phyloP scores from a whole-genome alignment of 108 stramenopile genomes.

The Schizochytrium sp. region DNA sequence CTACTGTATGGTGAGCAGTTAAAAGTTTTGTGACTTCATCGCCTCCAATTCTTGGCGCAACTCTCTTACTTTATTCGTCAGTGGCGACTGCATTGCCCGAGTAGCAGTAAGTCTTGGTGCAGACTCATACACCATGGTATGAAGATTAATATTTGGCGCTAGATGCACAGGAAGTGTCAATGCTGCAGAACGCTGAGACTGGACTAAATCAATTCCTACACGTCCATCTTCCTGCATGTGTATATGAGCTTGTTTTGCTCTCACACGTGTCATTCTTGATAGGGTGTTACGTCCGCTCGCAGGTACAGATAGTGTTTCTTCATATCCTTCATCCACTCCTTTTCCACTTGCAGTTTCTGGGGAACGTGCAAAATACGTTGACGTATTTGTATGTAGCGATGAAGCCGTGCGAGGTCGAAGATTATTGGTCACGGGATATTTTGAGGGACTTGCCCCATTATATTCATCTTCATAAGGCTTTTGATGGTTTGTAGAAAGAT shows the following conservation, averaged over 20 bases:
- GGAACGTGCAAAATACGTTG: too few species aligned
- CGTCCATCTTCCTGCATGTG: conserved; percentile 27
- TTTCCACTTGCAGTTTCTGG: too few species aligned
- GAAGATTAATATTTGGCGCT: not conserved
- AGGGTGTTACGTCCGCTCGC: not conserved
- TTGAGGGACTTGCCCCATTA: too few species aligned
- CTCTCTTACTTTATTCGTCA: not conserved
- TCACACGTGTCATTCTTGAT: not conserved
- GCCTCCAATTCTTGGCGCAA: not conserved
- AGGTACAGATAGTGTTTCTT: not conserved
- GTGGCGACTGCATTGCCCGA: not conserved
- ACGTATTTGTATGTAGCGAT: too few species aligned
- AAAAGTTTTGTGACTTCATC: not conserved
- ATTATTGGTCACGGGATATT: too few species aligned
- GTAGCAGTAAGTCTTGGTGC: not conserved
- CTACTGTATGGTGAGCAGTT: not conserved
- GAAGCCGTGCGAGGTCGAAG: too few species aligned
- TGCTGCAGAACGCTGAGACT: conserved; percentile 14
- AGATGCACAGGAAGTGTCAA: conserved; percentile 8
- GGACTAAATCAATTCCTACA: conserved; percentile 6
- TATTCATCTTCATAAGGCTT: too few species aligned
- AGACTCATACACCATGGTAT: conserved; percentile 28
- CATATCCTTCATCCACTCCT: too few species aligned
- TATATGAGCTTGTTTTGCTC: not conserved
- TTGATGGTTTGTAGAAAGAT: too few species aligned